Base-by-base conservation (phyloP, 768 basidiomycete genomes). In the Russula earlei region DNA sequence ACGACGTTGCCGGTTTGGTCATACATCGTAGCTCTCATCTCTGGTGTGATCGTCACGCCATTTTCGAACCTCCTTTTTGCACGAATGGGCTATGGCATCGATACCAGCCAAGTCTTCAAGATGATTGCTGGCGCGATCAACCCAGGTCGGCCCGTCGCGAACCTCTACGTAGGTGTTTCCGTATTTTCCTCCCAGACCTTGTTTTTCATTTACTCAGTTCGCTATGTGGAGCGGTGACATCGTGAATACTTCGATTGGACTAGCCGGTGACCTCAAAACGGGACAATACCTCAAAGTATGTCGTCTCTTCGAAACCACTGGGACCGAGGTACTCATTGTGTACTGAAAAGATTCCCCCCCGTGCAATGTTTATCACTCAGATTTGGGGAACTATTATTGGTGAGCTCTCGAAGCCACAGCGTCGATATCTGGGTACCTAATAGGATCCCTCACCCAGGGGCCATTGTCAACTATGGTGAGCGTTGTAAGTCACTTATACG, bases 201-300 rank as follows among this genome's bases (percentile, higher is more conserved):
- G 1, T 24, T 40, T 20, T 41, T 5, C 31, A 27, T 14, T 7
- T 27, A 31, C n/a, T n/a, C 43, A 82, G 80, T 83, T 83, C 68
- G 76, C 79, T 0, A 82, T 82, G 79, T 83, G 82, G 81, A 81
- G 80, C 62, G 80, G 82, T 59, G 80, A 81, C 59, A 76, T 81
- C 45, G 71, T 84, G 36, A 68, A 72, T 15, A 81, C 75, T 31
- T 82, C 79, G 0, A 75, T 82, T 48, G 63, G 62, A 31, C 71
- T 83, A 11, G 78, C 81, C 2, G 70, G 71, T 1, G 80, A 82
- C 64, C 69, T 83, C 6, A 85, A 85, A 64, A 74, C 86, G 36
- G 73, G 72, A 38, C 73, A 75, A 34, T 81, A 82, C 65, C 68
- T 62, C 24, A 62, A 62, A 17, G 59, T 60, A 51, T 24, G 29